Evolutionary conservation across 345 rosid species (phyloP).

Genomic region (Barbarea vulgaris): DNA sequence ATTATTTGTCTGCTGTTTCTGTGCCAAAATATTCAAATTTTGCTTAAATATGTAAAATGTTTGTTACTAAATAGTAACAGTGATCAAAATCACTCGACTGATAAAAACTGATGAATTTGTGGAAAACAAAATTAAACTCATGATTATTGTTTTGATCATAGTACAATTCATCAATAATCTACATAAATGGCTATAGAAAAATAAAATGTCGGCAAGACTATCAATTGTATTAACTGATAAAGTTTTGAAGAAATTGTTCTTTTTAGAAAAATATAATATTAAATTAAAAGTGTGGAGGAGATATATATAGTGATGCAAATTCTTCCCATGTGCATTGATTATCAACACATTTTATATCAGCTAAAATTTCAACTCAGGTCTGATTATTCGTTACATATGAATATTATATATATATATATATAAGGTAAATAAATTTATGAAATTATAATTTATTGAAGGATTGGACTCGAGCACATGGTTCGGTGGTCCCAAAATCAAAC

Average conservation of each 20-base stretch:
- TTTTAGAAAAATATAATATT: neutral
- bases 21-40: neutral
- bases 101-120: neutral
- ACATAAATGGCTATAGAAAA: slow-evolving; percentile 2
- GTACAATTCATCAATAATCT: slow-evolving; percentile 2
- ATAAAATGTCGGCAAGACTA: slow-evolving; percentile 28
- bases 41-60: neutral
- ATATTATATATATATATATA: neutral
- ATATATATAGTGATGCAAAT: slow-evolving; percentile 26
- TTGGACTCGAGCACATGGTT: slow-evolving; percentile 37
- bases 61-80: neutral
- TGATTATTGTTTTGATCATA: neutral
- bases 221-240: neutral
- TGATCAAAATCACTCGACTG: neutral
- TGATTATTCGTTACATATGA: neutral
- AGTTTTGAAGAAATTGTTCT: neutral
- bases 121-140: neutral
- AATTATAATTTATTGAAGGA: slow-evolving; percentile 12
- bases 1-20: neutral
- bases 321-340: slow-evolving; percentile 32
- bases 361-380: slow-evolving; percentile 12
- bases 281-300: slow-evolving; percentile 23
- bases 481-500: slow-evolving; percentile 38
- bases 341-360: slow-evolving; percentile 26
- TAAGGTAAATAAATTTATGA: neutral